phyloP scores from a whole-genome alignment of 176 grass and related monocot species.

The Carex cristatella region DNA sequence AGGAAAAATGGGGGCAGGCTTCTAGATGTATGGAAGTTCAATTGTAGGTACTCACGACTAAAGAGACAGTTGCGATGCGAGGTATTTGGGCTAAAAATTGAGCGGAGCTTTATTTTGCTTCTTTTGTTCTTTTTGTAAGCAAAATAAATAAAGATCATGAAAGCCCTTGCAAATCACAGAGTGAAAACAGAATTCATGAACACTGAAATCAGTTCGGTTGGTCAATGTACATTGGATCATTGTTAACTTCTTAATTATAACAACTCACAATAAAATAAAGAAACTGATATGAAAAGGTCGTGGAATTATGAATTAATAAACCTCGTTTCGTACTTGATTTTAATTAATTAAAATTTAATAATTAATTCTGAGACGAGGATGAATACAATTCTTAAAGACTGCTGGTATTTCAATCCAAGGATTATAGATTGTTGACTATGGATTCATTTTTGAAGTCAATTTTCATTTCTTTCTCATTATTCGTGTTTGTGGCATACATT shows the following conservation, averaged over 20 bases:
- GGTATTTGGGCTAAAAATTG: neutral
- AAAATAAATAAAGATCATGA: neutral
- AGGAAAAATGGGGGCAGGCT: neutral
- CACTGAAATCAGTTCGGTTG: too few species aligned
- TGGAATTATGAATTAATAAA: neutral
- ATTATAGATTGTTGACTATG: neutral
- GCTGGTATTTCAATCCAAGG: neutral
- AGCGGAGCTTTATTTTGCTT: neutral
- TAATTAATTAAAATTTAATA: neutral
- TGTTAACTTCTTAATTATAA: too few species aligned
- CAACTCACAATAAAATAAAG: too few species aligned
- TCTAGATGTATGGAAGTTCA: neutral
- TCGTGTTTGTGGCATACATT: too few species aligned
- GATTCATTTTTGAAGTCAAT: neutral
- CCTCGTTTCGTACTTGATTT: neutral
- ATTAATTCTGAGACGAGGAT: neutral
- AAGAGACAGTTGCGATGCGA: neutral
- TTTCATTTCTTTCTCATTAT: neutral
- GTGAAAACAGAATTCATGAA: too few species aligned
- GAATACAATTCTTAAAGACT: neutral
- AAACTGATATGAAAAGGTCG: neutral
- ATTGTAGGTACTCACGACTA: neutral
- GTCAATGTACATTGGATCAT: too few species aligned
- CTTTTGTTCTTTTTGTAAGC: slow-evolving; percentile 7
- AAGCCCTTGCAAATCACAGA: too few species aligned